Conservation (phyloP, 2,329 filamentous ascomycete species). For the Arthrobotrys pseudoclavata region DNA sequence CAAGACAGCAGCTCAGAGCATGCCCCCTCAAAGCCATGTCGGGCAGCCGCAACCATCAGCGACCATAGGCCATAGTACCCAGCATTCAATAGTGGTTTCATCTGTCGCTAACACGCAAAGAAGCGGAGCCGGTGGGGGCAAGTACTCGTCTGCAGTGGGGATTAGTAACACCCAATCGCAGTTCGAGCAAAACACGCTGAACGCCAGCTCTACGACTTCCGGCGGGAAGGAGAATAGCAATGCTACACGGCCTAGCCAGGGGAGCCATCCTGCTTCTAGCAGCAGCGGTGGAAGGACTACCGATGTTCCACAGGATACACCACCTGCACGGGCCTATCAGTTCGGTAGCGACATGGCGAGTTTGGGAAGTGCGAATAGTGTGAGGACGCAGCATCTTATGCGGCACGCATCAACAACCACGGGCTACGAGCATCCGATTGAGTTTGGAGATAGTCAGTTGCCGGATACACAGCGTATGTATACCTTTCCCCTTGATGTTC, state of each 20-base stretch:
- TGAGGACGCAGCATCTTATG: slow-evolving; percentile 44
- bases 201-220: slow-evolving; percentile 87
- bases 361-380: slow-evolving; percentile 23
- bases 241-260: slow-evolving; percentile 21
- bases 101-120: slow-evolving; percentile 35
- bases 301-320: slow-evolving; percentile 56
- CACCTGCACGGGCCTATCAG: slow-evolving; percentile 34
- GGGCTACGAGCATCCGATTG: slow-evolving; percentile 49
- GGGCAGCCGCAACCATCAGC: slow-evolving; percentile 66
- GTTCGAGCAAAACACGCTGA: slow-evolving; percentile 77
- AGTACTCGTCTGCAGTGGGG: slow-evolving; percentile 58
- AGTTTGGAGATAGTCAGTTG: slow-evolving; percentile 71
- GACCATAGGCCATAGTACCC: slow-evolving; percentile 68
- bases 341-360: slow-evolving; percentile 29
- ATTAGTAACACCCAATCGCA: slow-evolving; percentile 71
- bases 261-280: slow-evolving; percentile 71
- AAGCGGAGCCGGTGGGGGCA: slow-evolving; percentile 56
- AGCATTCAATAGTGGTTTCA: slow-evolving; percentile 63
- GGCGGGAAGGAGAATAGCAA: slow-evolving; percentile 71
- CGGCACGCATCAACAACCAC: slow-evolving; percentile 53
- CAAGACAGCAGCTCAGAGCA: slow-evolving; percentile 70
- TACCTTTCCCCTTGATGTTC: slow-evolving; percentile 59
- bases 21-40: slow-evolving; percentile 68
- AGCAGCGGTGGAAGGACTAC: slow-evolving; percentile 38
- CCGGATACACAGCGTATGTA: slow-evolving; percentile 75